These are phyloP conservation scores for Gnaphalium uliginosum DNA, from an alignment of 129 eudicot genomes.

Conservation along the genomic window DNA sequence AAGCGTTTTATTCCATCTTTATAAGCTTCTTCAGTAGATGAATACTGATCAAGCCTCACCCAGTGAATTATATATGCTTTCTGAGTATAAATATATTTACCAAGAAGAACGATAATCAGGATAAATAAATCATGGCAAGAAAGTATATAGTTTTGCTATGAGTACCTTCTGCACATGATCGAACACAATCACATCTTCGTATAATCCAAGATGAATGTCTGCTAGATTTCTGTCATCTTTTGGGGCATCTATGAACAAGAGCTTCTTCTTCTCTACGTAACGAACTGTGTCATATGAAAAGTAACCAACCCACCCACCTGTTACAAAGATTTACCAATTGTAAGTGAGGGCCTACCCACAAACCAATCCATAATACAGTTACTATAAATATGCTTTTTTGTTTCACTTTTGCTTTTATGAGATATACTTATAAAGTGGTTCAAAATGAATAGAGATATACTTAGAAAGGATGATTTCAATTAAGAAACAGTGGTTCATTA, in stretches of 20 bases:
- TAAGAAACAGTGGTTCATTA: conserved; percentile 18
- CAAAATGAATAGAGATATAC: too few species aligned
- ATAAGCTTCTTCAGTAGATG: conserved; percentile 70
- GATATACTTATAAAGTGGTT: not conserved
- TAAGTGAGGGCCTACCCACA: conserved; percentile 3
- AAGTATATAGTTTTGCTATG: conserved; percentile 9
- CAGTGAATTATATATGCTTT: conserved; percentile 84
- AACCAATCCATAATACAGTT: not conserved
- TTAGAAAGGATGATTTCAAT: conserved; percentile 7
- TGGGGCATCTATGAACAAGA: conserved; percentile 71
- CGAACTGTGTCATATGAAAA: conserved; percentile 94
- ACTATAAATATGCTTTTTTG: not conserved
- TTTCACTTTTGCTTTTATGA: not conserved
- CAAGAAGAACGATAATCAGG: not conserved
- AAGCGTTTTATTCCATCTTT: conserved; percentile 65
- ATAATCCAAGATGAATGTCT: conserved; percentile 84
- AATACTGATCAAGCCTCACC: conserved; percentile 73
- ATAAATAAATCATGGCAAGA: not conserved
- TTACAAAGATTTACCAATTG: conserved; percentile 15
- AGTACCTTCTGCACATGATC: conserved; percentile 96
- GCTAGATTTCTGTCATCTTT: conserved; percentile 75
- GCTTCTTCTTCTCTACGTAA: conserved; percentile 67
- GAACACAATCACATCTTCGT: conserved; percentile 83
- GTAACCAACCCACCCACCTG: conserved; percentile 99
- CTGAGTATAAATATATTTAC: conserved; percentile 40